Evolutionary conservation across 805 yeast species (phyloP).

Genomic region (Saccharomycopsis selenospora): DNA sequence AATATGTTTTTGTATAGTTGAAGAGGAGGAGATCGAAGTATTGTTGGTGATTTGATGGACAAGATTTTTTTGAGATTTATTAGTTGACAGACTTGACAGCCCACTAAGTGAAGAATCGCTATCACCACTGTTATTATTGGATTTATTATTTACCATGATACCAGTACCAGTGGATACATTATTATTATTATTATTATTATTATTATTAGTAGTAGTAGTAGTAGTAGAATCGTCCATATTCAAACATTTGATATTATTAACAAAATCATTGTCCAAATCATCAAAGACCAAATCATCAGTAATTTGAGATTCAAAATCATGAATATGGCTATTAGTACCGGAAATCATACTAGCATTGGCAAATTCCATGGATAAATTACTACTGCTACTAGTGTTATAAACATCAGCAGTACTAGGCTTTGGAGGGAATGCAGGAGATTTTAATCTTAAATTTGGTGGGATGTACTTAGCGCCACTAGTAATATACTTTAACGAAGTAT

Average conservation of each 20-base stretch:
- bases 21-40: not conserved
- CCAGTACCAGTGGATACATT: not conserved
- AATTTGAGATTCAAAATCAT: constrained; percentile 11
- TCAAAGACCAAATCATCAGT: constrained; percentile 45
- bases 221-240: not conserved
- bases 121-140: not conserved
- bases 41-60: not conserved
- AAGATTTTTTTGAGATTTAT: not conserved
- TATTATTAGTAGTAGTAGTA: constrained; percentile 1
- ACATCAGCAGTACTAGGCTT: constrained; percentile 16
- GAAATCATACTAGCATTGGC: not conserved
- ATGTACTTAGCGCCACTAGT: constrained; percentile 13
- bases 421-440: constrained; percentile 20
- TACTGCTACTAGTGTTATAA: constrained; percentile 5
- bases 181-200: no score
- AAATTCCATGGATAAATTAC: not conserved
- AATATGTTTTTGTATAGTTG: no score
- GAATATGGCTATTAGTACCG: not conserved
- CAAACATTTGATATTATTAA: constrained; percentile 21
- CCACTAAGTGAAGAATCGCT: constrained; percentile 5
- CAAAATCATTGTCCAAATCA: constrained; percentile 25
- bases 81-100: not conserved
- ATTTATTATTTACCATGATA: not conserved
- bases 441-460: constrained; percentile 21
- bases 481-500: not conserved